Evolutionary conservation across 2,329 filamentous ascomycete genomes (phyloP).

Genomic region (Huntiella decipiens): DNA sequence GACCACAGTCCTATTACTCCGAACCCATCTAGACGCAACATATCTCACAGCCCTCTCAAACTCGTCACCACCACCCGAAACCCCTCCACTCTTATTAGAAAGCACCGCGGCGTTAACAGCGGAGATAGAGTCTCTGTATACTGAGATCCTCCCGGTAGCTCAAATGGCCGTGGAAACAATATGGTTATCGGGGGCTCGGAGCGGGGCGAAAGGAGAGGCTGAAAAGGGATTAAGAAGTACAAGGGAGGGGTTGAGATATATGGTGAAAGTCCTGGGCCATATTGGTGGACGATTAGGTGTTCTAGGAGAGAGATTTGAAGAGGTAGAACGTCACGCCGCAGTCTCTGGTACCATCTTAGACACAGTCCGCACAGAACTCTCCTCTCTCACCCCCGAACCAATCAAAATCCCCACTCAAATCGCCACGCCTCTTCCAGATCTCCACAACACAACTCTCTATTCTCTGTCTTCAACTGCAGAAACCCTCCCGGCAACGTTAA

Average conservation of each 20-base stretch:
- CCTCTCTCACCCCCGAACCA: background rate
- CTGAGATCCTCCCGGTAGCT: constrained; percentile 49
- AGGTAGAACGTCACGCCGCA: background rate
- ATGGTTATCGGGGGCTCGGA: constrained; percentile 26
- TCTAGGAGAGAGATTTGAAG: constrained; percentile 21
- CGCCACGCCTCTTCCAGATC: background rate
- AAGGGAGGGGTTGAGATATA: constrained; percentile 27
- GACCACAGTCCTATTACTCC: constrained; percentile 33
- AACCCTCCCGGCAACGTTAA: constrained; percentile 23
- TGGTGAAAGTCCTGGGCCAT: constrained; percentile 25
- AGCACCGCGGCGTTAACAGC: constrained; percentile 32
- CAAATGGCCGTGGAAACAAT: constrained; percentile 54
- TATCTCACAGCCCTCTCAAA: constrained; percentile 27
- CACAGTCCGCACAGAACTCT: too few species aligned
- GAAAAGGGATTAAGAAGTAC: constrained; percentile 23
- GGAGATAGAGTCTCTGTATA: constrained; percentile 49
- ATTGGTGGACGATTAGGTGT: constrained; percentile 29
- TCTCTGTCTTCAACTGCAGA: background rate
- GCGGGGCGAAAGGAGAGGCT: constrained; percentile 33
- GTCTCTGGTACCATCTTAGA: background rate
- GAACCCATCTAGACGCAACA: constrained; percentile 34
- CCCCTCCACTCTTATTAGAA: background rate
- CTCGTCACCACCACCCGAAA: constrained; percentile 19
- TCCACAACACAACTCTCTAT: background rate
- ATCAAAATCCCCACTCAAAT: background rate